Evolutionary conservation across 805 yeast genomes (phyloP), one percentile per base, ranked within the genome.

Genomic region (Kodamaea kakaduensis): DNA sequence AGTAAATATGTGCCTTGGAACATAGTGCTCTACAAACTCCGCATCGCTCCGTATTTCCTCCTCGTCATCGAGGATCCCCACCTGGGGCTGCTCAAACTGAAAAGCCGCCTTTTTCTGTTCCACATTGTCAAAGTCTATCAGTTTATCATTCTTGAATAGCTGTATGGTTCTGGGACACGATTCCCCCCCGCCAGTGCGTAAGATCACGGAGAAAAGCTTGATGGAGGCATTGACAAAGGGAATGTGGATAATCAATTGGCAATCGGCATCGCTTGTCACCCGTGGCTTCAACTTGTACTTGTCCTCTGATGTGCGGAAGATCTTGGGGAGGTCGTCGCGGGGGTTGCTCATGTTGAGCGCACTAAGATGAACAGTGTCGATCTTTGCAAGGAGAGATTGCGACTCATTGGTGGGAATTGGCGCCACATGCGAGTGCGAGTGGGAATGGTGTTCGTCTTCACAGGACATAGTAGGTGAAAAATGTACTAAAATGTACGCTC

Each of bases 171-270:
- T 69, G 0, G 96, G 96, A 34, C 95, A 84, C 38, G 73, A 67
- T 16, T 68, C 67, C 28, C 71, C 74, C 1, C 78, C 79, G 37
- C 77, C 67, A 0, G 88, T 72, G 45, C 96, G 69, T 8, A 90
- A 43, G 2, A 84, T 74, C 1, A 90, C 46, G 3, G 95, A 83
- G 52, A 76, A 84, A 22, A 90, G 58, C 52, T 81, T 85, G 25
- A 84, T 87, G 16, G 73, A 63, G 1, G 83, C 84, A 9, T 81
- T 78, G 24, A 63, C 40, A 50, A 90, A 90, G 18, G 96, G 97
- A 18, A 90, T 74, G 35, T 77, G 73, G 20, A 90, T 46, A 20
- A 89, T 73, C 46, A 89, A 45, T 54, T 90, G 96, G 40, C 81
- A 76, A 51, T 90, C 97, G 2, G 84, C 78, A 54, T 89, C 96